Conservation (phyloP, 179 eudicot species). For the Nepenthes alata region DNA sequence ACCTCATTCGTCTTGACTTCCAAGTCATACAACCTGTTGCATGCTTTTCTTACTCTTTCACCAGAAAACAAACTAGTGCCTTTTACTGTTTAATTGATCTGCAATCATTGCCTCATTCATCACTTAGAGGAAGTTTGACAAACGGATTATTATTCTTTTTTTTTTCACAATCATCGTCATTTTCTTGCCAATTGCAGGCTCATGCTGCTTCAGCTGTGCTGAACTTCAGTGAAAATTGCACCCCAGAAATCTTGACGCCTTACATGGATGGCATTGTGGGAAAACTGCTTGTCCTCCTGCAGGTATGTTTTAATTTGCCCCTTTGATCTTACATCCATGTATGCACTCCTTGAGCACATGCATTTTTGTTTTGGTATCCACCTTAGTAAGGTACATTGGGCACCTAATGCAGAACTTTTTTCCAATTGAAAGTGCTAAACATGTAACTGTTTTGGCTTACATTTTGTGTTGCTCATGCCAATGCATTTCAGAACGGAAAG, state of each 20-base stretch:
- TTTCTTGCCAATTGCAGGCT: conserved; percentile 10
- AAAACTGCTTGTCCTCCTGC: conserved; percentile 13
- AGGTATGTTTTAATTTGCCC: conserved; percentile 6
- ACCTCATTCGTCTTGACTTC: too few relatives aligned
- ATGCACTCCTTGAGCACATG: background rate
- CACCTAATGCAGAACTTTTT: too few relatives aligned
- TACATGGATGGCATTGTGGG: conserved; percentile 13
- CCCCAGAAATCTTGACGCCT: conserved; percentile 24
- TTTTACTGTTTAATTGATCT: too few relatives aligned
- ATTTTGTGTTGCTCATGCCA: background rate
- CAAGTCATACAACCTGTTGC: too few relatives aligned
- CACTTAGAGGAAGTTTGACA: too few relatives aligned
- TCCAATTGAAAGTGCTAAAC: background rate
- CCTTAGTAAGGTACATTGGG: too few relatives aligned
- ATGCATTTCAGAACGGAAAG: conserved; percentile 13
- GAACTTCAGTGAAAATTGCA: conserved; percentile 25
- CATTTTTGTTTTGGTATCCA: too few relatives aligned
- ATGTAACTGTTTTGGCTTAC: background rate
- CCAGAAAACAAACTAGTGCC: too few relatives aligned
- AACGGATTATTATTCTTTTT: background rate
- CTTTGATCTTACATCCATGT: conserved; percentile 3
- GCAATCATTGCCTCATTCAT: too few relatives aligned
- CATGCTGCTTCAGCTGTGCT: conserved; percentile 24
- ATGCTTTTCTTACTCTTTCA: too few relatives aligned
- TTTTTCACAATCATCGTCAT: background rate